These are phyloP conservation scores for Fusarium papillatum DNA, from an alignment of 2,329 filamentous ascomycete genomes.

Conservation along the genomic window DNA sequence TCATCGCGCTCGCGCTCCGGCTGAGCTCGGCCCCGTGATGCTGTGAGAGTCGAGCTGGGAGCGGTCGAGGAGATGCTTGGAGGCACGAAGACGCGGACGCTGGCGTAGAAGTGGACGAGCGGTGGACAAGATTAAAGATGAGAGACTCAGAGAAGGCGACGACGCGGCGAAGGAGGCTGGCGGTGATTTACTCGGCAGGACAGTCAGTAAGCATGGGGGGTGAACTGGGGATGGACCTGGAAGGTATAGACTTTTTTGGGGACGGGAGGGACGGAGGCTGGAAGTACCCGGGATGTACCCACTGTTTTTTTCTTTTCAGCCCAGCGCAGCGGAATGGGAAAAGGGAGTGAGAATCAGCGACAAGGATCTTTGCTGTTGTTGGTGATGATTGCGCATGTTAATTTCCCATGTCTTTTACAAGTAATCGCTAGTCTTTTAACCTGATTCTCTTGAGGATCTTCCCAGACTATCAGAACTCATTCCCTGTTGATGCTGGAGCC, in stretches of 20 bases:
- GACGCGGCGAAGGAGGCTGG: conserved; percentile 35
- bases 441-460: not conserved
- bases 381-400: not conserved
- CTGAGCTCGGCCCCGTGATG: conserved; percentile 31
- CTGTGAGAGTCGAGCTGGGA: not conserved
- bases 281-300: conserved; percentile 34
- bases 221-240: conserved; percentile 13
- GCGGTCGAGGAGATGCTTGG: not conserved
- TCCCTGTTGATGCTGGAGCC: not conserved
- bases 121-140: conserved; percentile 7
- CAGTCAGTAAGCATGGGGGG: conserved; percentile 27
- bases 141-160: conserved; percentile 5
- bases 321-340: conserved; percentile 26
- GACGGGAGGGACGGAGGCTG: conserved; percentile 30
- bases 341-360: conserved; percentile 30
- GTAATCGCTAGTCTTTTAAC: not conserved
- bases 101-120: not conserved
- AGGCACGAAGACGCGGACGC: not conserved
- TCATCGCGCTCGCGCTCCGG: conserved; percentile 59
- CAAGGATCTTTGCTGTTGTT: conserved; percentile 14
- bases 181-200: conserved; percentile 29
- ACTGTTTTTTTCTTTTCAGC: conserved; percentile 11
- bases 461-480: not conserved
- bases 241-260: conserved; percentile 35
- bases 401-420: conserved; percentile 6